Base-by-base conservation (phyloP, 1,284 basidiomycete genomes). In the Cutaneotrichosporon cavernicola region DNA sequence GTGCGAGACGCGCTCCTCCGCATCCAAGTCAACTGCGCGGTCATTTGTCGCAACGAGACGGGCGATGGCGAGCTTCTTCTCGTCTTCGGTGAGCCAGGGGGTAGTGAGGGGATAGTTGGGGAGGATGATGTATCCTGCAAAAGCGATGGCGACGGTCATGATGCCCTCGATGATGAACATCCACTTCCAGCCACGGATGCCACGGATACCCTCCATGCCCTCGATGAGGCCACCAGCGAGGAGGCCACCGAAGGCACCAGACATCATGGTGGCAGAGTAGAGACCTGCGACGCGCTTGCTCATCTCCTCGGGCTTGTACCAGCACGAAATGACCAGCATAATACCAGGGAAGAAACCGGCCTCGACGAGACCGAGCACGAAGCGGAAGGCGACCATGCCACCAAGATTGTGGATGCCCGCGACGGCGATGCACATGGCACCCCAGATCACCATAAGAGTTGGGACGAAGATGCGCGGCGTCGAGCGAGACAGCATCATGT, bases 91-190 rank as follows among this genome's bases (percentile, higher is more conserved):
- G 43, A 76, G 69, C 75, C 75, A 76, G 4, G 43, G 53, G 43
- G 76, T 76, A 30, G 67, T 72, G 47, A 55, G 56, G 14, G 76
- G 76, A 65, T 67, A 77, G 68, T 77, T 72, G 21, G 79, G 78
- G 2, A 81, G 72, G 40, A 81, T 67, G 62, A 79, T 77, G 65
- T 69, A 76, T 18, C 77, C 73, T 11, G 69, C 63, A 30, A 60
- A 14, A 21, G 74, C 72, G 49, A 81, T 65, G 53, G 62, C 62
- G 10, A 72, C 70, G 16, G 80, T 78, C 31, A 70, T 72, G 22
- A 80, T 76, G 59, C 84, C 84, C 66, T 85, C 84, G 50, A 85
- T 75, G 63, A 85, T 77, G 76, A 85, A 85, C 49, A 76, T 63
- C 74, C 73, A 74, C 51, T 71, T 70, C 73, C 74, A 76, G 22